Percentiles rank a stretch among this genome's conserved stretches.
Conservation (phyloP, 768 basidiomycete species). For the Boletellus sp. region DNA sequence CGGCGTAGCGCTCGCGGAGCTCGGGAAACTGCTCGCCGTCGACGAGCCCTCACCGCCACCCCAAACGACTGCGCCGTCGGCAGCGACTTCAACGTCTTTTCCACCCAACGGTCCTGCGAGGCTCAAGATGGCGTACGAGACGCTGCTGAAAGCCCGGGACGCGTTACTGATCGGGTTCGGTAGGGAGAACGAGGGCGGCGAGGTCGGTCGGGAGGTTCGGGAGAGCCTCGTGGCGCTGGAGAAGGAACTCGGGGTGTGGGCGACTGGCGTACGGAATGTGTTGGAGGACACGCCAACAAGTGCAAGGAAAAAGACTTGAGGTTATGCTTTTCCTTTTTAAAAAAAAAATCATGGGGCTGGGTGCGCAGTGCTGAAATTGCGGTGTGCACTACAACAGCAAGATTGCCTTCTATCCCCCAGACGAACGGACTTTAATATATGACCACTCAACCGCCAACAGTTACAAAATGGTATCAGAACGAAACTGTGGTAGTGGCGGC, state of each 20-base stretch:
- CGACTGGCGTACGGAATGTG: slow-evolving; percentile 54
- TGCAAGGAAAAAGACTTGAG: not conserved
- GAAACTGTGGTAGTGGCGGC: not conserved
- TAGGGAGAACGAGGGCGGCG: slow-evolving; percentile 60
- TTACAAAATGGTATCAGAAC: too few relatives aligned
- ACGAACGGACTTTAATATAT: too few relatives aligned
- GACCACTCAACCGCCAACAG: too few relatives aligned
- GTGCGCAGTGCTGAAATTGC: too few relatives aligned
- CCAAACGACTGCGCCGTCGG: too few relatives aligned
- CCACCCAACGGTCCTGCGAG: slow-evolving; percentile 67
- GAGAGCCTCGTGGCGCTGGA: slow-evolving; percentile 59
- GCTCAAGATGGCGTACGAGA: slow-evolving; percentile 61
- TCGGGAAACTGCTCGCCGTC: slow-evolving; percentile 77
- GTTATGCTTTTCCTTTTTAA: not conserved
- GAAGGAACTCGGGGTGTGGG: slow-evolving; percentile 73
- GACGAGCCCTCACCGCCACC: slow-evolving; percentile 58
- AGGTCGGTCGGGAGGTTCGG: slow-evolving; percentile 62
- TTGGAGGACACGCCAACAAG: slow-evolving; percentile 38
- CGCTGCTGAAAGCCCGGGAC: slow-evolving; percentile 54
- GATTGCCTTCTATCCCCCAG: not conserved
- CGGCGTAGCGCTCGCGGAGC: slow-evolving; percentile 70
- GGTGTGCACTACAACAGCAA: not conserved
- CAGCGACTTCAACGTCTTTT: slow-evolving; percentile 39
- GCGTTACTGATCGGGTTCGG: slow-evolving; percentile 76
- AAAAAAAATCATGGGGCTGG: too few relatives aligned